Conservation (phyloP, 306 rosid genomes). For the Oxytropis ochrocephala region DNA sequence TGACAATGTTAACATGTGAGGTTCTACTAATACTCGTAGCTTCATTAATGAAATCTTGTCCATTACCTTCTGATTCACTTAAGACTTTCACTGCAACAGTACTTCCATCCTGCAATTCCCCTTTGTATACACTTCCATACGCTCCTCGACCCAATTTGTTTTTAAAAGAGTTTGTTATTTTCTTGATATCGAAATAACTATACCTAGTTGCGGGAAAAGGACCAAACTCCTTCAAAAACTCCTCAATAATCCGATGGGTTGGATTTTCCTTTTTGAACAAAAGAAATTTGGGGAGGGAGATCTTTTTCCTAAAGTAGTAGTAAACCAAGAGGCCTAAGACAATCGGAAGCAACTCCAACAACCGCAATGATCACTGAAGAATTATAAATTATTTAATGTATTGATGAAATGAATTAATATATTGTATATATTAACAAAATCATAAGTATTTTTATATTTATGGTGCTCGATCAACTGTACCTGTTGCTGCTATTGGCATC, state of each 20-base stretch:
- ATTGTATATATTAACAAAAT: neutral
- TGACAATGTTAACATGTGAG: constrained; percentile 24
- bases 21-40: constrained; percentile 29
- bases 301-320: neutral
- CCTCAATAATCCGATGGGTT: neutral
- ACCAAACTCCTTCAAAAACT: constrained; percentile 9
- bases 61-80: constrained; percentile 15
- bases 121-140: constrained; percentile 35
- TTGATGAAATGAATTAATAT: neutral
- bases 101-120: constrained; percentile 19
- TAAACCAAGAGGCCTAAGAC: neutral
- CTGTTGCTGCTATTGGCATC: neutral
- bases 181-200: neutral
- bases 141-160: constrained; percentile 36
- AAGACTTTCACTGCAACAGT: constrained; percentile 35
- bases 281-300: neutral
- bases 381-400: neutral
- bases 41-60: constrained; percentile 40
- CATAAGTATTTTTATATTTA: neutral
- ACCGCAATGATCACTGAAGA: neutral
- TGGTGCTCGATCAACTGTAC: neutral
- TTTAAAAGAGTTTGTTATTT: constrained; percentile 21
- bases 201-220: constrained; percentile 13
- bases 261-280: neutral
- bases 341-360: constrained; percentile 10